A percentile compares a stretch with the other conserved stretches of the same genome.
These are phyloP conservation scores for Pythium aphanidermatum DNA, from an alignment of 352 stramenopile species.

Conservation along the genomic window DNA sequence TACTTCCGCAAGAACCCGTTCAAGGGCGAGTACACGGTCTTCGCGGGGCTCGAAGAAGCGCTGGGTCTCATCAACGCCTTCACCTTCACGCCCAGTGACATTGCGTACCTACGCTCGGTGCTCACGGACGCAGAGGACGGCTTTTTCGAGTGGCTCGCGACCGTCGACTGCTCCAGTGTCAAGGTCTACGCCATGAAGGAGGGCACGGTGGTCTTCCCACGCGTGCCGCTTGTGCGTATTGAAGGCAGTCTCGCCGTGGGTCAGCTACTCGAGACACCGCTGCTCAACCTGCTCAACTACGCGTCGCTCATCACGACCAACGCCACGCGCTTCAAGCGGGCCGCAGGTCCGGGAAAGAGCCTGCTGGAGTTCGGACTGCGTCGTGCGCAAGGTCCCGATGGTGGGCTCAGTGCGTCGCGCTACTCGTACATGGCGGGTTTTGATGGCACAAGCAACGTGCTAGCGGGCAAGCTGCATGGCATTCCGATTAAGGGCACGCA, in stretches of 20 bases:
- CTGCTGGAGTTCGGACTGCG: conserved; percentile 93
- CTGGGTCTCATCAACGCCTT: conserved; percentile 93
- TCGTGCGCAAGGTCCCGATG: conserved; percentile 95
- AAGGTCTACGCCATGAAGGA: conserved; percentile 95
- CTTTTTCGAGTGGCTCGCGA: conserved; percentile 95
- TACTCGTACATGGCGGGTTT: conserved; percentile 99
- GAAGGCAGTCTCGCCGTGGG: conserved; percentile 91
- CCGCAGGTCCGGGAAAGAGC: conserved; percentile 81
- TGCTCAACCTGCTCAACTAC: conserved; percentile 98
- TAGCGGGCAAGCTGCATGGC: conserved; percentile 93
- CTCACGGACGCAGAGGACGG: conserved; percentile 86
- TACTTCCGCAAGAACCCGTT: conserved; percentile 99
- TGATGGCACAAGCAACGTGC: conserved; percentile 96
- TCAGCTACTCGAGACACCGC: conserved; percentile 97
- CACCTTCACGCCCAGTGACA: conserved; percentile 90
- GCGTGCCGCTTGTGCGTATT: conserved; percentile 92
- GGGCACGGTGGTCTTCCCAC: conserved; percentile 96
- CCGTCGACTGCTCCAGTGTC: conserved; percentile 90
- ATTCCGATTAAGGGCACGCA: conserved; percentile 97
- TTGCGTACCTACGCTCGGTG: conserved; percentile 90
- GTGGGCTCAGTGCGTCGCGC: conserved; percentile 94
- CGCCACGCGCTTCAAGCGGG: conserved; percentile 94
- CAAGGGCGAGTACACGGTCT: conserved; percentile 95
- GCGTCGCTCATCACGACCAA: conserved; percentile 97
- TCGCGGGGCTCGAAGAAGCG: conserved; percentile 90